These are phyloP conservation scores for Aspergillus ochraceoroseus DNA, from an alignment of 2,329 filamentous ascomycete species.

Conservation along the genomic window DNA sequence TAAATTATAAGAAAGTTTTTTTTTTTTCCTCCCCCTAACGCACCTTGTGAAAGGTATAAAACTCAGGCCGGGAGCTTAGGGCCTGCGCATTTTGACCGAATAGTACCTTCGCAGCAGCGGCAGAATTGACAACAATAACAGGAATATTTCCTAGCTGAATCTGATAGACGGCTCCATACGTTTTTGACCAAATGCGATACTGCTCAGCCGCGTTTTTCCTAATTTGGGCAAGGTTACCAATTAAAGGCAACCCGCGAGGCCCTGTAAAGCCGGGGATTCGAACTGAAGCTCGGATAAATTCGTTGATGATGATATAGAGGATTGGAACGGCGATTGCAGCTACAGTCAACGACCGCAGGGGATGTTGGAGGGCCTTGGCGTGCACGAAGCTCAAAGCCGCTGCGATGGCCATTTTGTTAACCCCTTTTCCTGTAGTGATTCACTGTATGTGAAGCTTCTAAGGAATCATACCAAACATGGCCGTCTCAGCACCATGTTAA, in stretches of 20 bases:
- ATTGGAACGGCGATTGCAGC: slow-evolving; percentile 31
- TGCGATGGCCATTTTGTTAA: slow-evolving; percentile 28
- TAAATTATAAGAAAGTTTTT: too few species aligned
- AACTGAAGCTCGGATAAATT: slow-evolving; percentile 45
- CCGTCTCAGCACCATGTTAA: slow-evolving; percentile 3
- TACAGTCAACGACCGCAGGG: slow-evolving; percentile 22
- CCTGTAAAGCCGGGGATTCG: slow-evolving; percentile 48
- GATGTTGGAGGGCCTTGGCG: slow-evolving; percentile 16
- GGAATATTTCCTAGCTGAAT: slow-evolving; percentile 56
- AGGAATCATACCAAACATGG: not conserved
- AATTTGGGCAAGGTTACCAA: slow-evolving; percentile 55
- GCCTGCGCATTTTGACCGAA: slow-evolving; percentile 53
- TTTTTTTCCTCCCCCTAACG: too few species aligned
- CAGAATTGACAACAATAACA: slow-evolving; percentile 54
- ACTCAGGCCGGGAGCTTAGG: slow-evolving; percentile 52
- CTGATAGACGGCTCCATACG: slow-evolving; percentile 52
- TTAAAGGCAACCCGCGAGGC: slow-evolving; percentile 49
- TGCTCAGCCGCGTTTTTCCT: slow-evolving; percentile 53
- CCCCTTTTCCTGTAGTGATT: not conserved
- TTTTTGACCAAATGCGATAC: slow-evolving; percentile 52
- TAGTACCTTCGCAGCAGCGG: slow-evolving; percentile 48
- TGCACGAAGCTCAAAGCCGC: slow-evolving; percentile 24
- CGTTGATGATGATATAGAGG: slow-evolving; percentile 49
- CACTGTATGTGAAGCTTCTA: not conserved
- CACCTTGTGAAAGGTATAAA: slow-evolving; percentile 58